Evolutionary conservation across 1,284 basidiomycete species (phyloP).

Genomic region (Trichosporon sp.): DNA sequence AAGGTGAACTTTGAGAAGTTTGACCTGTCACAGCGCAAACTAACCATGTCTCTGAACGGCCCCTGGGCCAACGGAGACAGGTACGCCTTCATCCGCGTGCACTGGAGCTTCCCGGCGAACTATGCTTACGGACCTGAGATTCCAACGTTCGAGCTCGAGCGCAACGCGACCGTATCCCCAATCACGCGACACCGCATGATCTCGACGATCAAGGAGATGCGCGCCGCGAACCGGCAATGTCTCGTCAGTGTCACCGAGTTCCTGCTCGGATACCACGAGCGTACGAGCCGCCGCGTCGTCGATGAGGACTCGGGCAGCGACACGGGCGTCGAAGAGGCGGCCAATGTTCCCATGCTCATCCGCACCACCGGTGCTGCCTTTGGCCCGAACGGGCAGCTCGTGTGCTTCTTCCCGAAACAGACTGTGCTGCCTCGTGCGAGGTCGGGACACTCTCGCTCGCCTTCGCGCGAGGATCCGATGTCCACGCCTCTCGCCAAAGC

Average conservation of each 20-base stretch:
- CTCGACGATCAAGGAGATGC: constrained; percentile 70
- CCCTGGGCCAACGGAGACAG: constrained; percentile 80
- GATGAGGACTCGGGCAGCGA: constrained; percentile 50
- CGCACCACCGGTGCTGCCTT: constrained; percentile 62
- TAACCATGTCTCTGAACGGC: constrained; percentile 82
- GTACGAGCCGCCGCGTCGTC: constrained; percentile 42
- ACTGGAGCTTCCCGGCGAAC: constrained; percentile 81
- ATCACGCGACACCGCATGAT: constrained; percentile 75
- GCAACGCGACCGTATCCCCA: constrained; percentile 74
- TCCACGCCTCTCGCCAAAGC: constrained; percentile 47
- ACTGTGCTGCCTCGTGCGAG: constrained; percentile 46
- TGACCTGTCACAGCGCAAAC: constrained; percentile 75
- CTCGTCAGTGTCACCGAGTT: constrained; percentile 79
- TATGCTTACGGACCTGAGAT: constrained; percentile 74
- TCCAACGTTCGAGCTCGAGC: constrained; percentile 78
- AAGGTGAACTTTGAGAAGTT: constrained; percentile 88
- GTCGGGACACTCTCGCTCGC: constrained; percentile 46
- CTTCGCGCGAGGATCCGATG: constrained; percentile 38
- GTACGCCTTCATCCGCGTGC: constrained; percentile 69
- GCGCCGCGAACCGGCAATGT: constrained; percentile 71
- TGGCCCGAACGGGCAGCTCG: constrained; percentile 80
- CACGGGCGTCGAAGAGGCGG: constrained; percentile 45
- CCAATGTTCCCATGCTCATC: constrained; percentile 50
- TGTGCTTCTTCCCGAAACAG: constrained; percentile 75
- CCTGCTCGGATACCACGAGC: constrained; percentile 64